Percentiles rank a stretch among this genome's conserved stretches.
These are phyloP conservation scores for Trichothecium roseum DNA, from an alignment of 2,329 filamentous ascomycete genomes.

Conservation along the genomic window DNA sequence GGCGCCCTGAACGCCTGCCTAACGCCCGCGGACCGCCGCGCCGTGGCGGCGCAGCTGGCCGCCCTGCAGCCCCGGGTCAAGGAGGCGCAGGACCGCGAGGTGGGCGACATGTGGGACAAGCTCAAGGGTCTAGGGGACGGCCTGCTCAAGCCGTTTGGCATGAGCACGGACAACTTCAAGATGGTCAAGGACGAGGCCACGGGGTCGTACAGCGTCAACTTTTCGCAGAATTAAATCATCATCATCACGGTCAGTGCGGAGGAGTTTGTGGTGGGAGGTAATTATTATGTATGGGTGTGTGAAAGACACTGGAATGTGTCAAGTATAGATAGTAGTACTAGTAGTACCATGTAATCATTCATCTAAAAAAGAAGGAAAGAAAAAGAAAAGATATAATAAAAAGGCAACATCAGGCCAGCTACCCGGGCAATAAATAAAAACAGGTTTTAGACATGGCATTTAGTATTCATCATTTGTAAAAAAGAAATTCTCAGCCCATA, in stretches of 20 bases:
- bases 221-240: constrained; percentile 40
- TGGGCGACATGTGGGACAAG: constrained; percentile 96
- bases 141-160: constrained; percentile 81
- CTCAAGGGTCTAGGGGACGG: constrained; percentile 87
- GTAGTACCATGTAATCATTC: too few relatives aligned
- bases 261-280: constrained; percentile 6
- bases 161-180: constrained; percentile 90
- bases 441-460: too few relatives aligned
- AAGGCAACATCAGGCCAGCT: background rate
- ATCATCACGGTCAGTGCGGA: constrained; percentile 8
- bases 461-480: too few relatives aligned
- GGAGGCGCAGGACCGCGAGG: constrained; percentile 73
- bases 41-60: constrained; percentile 56
- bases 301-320: too few relatives aligned
- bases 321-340: too few relatives aligned
- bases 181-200: constrained; percentile 84
- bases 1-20: constrained; percentile 35
- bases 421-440: background rate
- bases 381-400: background rate
- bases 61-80: constrained; percentile 60
- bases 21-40: constrained; percentile 52
- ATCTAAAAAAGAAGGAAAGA: background rate
- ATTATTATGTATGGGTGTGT: too few relatives aligned
- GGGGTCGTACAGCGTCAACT: constrained; percentile 92
- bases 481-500: too few relatives aligned